Evolutionary conservation across 768 basidiomycete genomes (phyloP), one percentile per base, ranked within the genome.

Genomic region (Ramaria rubella): DNA sequence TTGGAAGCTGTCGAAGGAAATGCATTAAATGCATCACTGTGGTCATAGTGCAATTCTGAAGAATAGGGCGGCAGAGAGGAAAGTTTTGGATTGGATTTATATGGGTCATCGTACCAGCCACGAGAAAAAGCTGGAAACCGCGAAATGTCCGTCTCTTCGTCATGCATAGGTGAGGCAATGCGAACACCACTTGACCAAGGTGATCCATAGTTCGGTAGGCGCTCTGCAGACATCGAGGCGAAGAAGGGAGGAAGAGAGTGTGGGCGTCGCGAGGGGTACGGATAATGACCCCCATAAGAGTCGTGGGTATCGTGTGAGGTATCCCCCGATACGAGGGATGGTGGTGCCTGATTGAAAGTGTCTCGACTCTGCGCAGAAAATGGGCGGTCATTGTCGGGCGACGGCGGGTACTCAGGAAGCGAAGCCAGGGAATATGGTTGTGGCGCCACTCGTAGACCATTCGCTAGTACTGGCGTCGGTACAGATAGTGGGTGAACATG

Each of bases 121-220:
- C 78, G 73, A 24, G 85, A 80, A 79, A 81, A 86, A 17, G 77
- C 71, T 15, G 86, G 85, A 66, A 86, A 86, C 36, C 77, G 77
- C 14, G 81, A 72, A 30, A 82, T 75, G 64, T 85, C 82, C 38
- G 83, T 76, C 59, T 83, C 81, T 42, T 60, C 30, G 49, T 36
- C 54, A 30, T 63, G 60, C 45, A 58, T 24, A 6, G 61, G 56
- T 24, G 48, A 38, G 21, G 57, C 48, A 11, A 59, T 58, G 27
- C 34, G 52, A 17, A 52, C 54, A 5, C 40, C 11, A 30, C 11
- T 14, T 9, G 17, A 29, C 2, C 31, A 29, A 29, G 31, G 19
- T 33, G 34, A 19, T 3, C 5, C 33, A 11, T 31, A n/a, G 5
- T 4, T 51, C 6, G 9, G 30, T 5, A 30, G 23, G 5, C 27